Base-by-base conservation (phyloP, 352 stramenopile genomes). In the Pythium rishiriense region DNA sequence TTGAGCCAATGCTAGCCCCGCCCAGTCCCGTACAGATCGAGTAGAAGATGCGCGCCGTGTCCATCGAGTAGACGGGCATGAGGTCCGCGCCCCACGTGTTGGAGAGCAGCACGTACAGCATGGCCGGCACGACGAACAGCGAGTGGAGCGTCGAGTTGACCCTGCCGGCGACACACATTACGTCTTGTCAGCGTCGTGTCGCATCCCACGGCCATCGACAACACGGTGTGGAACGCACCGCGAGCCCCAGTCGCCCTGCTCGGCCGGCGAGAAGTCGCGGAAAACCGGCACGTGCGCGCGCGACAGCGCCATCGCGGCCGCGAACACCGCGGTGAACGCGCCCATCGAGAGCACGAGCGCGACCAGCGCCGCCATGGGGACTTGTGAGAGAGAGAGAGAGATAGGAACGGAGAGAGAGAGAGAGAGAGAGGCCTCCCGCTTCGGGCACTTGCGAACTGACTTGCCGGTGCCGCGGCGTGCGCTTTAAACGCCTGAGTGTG, bases 91-190 rank as follows among this genome's bases (percentile, higher is more conserved):
- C 79, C 86, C 86, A 94, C 43, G 79, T 49, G 66, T 93, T 80
- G 29, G 73, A 64, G 6, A 71, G 33, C 57, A 87, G 67, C 43
- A 79, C 86, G 68, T 87, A 92, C 37, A 79, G 62, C 73, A 93
- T 82, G 26, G 77, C 82, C 3, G 72, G 59, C 35, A 85, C 75
- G 58, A 93, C 90, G 57, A 88, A 64, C 22, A 84, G 55, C 15
- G 86, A 79, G 57, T 94, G 86, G 55, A 94, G 75, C 8, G 86
- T 90, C 37, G 86, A 94, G 66, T 90, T 91, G 26, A 94, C 70
- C 9, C 86, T 94, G 60, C 41, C n/a, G n/a, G n/a, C n/a, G n/a
- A 29, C 10, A 29, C 8, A 22, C 45, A 45, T 49, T 46, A 62
- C 58, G 29, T 45, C 22, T 31, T 24, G 31, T 41, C 22, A 33